Evolutionary conservation across 495 filamentous ascomycete species (phyloP), one percentile per base, ranked within the genome.

Genomic region (Penicillium alfredii): DNA sequence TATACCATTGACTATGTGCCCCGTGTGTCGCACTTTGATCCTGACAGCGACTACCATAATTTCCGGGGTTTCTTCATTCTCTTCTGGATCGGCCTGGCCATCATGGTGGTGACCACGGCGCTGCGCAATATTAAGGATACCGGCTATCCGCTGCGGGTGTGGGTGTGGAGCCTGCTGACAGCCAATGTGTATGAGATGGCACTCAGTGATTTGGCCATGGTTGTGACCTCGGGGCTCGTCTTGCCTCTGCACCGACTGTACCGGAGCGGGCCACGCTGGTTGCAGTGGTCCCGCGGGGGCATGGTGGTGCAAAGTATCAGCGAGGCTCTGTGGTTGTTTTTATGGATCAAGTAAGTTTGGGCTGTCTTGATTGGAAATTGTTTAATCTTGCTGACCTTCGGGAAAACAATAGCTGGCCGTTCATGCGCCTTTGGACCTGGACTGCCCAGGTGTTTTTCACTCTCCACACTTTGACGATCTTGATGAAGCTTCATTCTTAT

Each of bases 401-500:
- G 12, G 15, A 29, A 2, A 14, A 7, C 18, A 19, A 27, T 39
- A 81, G 81, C 33, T 80, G 87, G 61, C 92, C 92, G 1, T 98
- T 98, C 45, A 64, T 81, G 51, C 61, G 88, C n/a, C 67, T 77
- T 12, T 98, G 92, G 92, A 86, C 88, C 30, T 86, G 81, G 81
- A 98, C 92, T 4, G 82, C 90, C 16, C 92, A 98, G 55, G 92
- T 97, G 26, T 97, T 88, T 60, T 80, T 98, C 44, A 82, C 89
- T 8, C 74, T 98, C 10, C 92, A 98, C 56, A 81, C 86, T 23
- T 74, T 98, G 54, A 80, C 84, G 9, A 68, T 98, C 5, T 77
- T 96, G 16, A 98, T 98, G 92, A 98, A 98, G 66, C 86, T 98
- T 72, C 92, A 98, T 54, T 95, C 89, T 0, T 98, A 96, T 54